Percentiles rank a stretch among this genome's conserved stretches.
Evolutionary conservation across 129 eudicot species (phyloP).

Genomic region (Flaveria linearis): DNA sequence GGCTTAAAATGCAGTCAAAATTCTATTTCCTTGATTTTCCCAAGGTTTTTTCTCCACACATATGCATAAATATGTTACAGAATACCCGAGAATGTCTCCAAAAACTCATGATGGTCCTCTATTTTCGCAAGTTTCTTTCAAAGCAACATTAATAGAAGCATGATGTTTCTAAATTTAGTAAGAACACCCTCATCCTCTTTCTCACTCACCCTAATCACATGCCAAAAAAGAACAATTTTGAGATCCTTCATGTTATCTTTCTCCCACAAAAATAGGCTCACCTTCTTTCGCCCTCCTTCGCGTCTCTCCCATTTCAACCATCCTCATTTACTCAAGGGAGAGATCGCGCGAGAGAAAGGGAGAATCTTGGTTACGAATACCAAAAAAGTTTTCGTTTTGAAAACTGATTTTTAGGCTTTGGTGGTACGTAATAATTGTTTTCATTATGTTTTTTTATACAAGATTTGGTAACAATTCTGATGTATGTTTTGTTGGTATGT

Average conservation of each 20-base stretch:
- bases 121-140: slow-evolving; percentile 20
- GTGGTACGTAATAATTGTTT: not conserved
- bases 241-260: slow-evolving; percentile 22
- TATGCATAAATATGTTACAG: not conserved
- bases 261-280: slow-evolving; percentile 31
- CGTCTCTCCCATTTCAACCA: slow-evolving; percentile 18
- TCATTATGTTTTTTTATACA: not conserved
- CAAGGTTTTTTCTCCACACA: not conserved
- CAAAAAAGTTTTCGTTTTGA: not conserved
- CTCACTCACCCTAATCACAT: slow-evolving; percentile 32
- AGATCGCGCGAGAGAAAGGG: not conserved
- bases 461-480: not conserved
- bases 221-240: slow-evolving; percentile 11
- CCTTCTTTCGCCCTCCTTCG: slow-evolving; percentile 9
- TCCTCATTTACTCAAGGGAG: not conserved
- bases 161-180: slow-evolving; percentile 38
- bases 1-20: no score
- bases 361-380: not conserved
- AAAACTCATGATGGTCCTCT: slow-evolving; percentile 23
- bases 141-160: slow-evolving; percentile 8
- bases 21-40: no score
- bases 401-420: not conserved
- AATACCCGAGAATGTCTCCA: slow-evolving; percentile 24
- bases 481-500: not conserved
- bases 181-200: slow-evolving; percentile 18